Percentiles rank a stretch among this genome's conserved stretches.
phyloP scores from a whole-genome alignment of 306 rosid species.

The Casuarina glauca region DNA sequence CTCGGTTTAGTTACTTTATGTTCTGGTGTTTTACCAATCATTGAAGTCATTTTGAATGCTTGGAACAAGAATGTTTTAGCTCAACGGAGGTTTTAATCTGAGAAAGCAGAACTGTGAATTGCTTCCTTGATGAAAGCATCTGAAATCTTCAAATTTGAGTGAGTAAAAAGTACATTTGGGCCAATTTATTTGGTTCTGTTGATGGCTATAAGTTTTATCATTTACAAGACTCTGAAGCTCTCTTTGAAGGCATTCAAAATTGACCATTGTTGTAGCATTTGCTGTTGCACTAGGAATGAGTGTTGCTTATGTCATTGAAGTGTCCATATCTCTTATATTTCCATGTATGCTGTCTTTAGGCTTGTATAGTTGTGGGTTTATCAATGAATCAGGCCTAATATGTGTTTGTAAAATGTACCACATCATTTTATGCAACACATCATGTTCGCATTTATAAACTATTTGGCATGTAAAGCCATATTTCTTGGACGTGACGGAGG shows the following conservation, averaged over 20 bases:
- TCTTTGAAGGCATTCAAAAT: neutral
- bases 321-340: neutral
- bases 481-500: no score
- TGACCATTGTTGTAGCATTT: neutral
- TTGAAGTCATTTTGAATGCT: constrained; percentile 7
- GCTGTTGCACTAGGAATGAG: neutral
- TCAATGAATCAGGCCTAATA: neutral
- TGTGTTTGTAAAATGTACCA: no score
- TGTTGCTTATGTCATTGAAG: neutral
- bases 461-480: no score
- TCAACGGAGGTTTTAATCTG: neutral
- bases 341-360: neutral
- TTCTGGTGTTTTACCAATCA: neutral
- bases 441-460: no score
- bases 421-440: no score
- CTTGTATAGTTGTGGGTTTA: neutral
- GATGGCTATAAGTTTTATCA: neutral
- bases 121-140: neutral
- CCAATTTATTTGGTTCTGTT: neutral
- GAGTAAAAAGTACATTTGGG: neutral
- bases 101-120: neutral
- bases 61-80: neutral
- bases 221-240: neutral
- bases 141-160: neutral
- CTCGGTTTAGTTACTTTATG: neutral